Base-by-base conservation (phyloP, 768 basidiomycete genomes). In the Hygrophoropsis aurantiaca region DNA sequence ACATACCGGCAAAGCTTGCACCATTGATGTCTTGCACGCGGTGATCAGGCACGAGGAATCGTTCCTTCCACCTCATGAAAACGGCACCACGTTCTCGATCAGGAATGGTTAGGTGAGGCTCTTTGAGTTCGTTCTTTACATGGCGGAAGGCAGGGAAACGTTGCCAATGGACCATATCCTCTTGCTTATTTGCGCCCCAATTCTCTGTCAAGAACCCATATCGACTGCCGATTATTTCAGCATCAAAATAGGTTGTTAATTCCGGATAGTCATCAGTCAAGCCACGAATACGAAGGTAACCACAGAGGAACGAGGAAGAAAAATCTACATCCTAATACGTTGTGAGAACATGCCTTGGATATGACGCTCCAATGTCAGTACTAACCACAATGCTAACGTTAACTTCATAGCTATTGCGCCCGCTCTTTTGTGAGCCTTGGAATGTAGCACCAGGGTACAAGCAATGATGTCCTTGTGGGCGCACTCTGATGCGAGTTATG, bases 51-150 rank as follows among this genome's bases (percentile, higher is more conserved):
- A 97, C 90, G 44, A 98, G 73, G 68, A 97, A 97, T 59, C 85
- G 77, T 69, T 98, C 95, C 69, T 98, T 98, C 88, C 93, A 94
- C 51, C 95, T 77, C 87, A 98, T 92, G 64, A 97, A 98, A 24
- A 94, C 82, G 20, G 86, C 86, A 1, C 86, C 85, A 40, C 86
- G 79, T 58, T 87, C 84, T 34, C 85, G 74, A 58, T 88, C 87
- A 38, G 80, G 70, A 59, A 95, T 84, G 34, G 88, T 90, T 65
- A 90, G 59, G 51, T 84, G 78, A 0, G 92, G 91, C 60, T 80
- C 75, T 62, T 84, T 80, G 52, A 94, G 77, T 59, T 94, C 90
- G 50, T 79, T 74, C 63, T 83, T 84, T 53, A 94, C 80, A 57
- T 89, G 80, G 34, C 86, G 80, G 68, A 94, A 93, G 19, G 92